Evolutionary conservation across 1,284 basidiomycete species (phyloP), one percentile per base, ranked within the genome.

Genomic region (Lentinus polychrous): DNA sequence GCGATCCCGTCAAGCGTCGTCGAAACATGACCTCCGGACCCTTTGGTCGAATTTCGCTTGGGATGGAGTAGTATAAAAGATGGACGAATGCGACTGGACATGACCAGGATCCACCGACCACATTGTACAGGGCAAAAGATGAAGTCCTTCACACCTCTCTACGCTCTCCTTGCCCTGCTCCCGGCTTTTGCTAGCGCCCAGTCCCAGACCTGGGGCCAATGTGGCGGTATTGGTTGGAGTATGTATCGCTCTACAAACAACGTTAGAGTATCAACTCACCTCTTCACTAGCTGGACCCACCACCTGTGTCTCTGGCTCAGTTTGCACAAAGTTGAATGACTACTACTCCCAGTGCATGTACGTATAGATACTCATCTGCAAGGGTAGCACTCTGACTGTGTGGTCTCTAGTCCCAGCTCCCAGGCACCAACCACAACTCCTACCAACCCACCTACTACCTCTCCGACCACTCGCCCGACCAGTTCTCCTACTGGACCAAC

Each of bases 271-370:
- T 56, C 36, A n/a, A 40, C 43, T 43, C 12, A 45, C 18, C 33
- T 6, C 1, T 27, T 45, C 24, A 51, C 24, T 39, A 78, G 75
- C 60, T 55, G 76, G 77, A 39, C 61, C 70, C 14, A 78, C 74
- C 14, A 74, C 73, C 44, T 79, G 66, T 44, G 65, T 56, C n/a
- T 46, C 61, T 42, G 66, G 66, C 17, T 54, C 61, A 1, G 54
- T 55, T 24, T 81, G 78, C 61, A 61, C 61, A 10, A 58, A 60
- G 43, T 52, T 59, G 17, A 79, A 78, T 56, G 66, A 69, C 41
- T 81, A 72, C 59, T 80, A 80, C 63, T 79, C 66, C 33, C 78
- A 81, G 60, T 81, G 78, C 71, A 54, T 79, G 75, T 76, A 58
- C 51, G 74, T 64, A 20, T 35, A 24, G 17, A 46, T 17, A 6